Evolutionary conservation across 1,284 basidiomycete genomes (phyloP).

Genomic region (Irpex sp.): DNA sequence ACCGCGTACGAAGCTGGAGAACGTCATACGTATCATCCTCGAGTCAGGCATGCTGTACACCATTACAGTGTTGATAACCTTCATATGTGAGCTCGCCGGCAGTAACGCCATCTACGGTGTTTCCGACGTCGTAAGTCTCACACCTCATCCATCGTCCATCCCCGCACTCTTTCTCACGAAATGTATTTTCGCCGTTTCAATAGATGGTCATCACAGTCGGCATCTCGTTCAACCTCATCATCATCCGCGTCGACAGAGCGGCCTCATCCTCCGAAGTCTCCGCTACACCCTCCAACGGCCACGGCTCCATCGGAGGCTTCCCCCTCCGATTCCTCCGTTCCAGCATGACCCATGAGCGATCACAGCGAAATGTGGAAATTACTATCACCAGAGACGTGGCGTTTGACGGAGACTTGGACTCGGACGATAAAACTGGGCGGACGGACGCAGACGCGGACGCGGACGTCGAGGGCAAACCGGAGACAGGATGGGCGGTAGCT

Average conservation of each 20-base stretch:
- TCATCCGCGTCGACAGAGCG: slow-evolving; percentile 13
- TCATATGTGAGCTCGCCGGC: slow-evolving; percentile 9
- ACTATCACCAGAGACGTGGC: slow-evolving; percentile 7
- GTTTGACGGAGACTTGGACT: slow-evolving; percentile 6
- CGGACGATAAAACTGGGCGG: background rate
- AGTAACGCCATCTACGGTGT: slow-evolving; percentile 15
- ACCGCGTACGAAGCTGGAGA: slow-evolving; percentile 7
- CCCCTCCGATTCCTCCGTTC: slow-evolving; percentile 11
- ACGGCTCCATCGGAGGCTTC: background rate
- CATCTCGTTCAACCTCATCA: slow-evolving; percentile 18
- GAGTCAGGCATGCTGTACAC: slow-evolving; percentile 15
- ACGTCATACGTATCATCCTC: slow-evolving; percentile 14
- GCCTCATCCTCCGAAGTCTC: background rate
- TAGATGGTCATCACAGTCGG: slow-evolving; percentile 14
- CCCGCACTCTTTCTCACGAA: background rate
- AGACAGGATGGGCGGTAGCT: background rate
- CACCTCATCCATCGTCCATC: background rate
- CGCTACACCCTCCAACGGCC: background rate
- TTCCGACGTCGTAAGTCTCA: slow-evolving; percentile 11
- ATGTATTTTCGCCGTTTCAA: background rate
- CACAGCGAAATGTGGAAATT: slow-evolving; percentile 4
- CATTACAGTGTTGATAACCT: slow-evolving; percentile 8
- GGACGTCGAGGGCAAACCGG: background rate
- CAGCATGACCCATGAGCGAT: background rate
- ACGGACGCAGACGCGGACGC: background rate